Evolutionary conservation across 345 rosid genomes (phyloP).

Genomic region (Hibiscus trionum): DNA sequence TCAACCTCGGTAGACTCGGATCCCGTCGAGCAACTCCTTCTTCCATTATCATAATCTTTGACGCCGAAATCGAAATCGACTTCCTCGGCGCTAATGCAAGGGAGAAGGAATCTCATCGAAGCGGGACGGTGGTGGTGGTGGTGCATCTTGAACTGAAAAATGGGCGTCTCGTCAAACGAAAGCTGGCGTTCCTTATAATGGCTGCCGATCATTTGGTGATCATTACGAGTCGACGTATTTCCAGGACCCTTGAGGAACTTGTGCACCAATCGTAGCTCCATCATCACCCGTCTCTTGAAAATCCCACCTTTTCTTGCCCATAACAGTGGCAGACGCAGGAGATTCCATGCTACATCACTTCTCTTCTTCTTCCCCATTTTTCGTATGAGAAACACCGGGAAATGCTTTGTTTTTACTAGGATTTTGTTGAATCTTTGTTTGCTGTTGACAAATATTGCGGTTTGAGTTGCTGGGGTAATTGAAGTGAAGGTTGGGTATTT

Average conservation of each 20-base stretch:
- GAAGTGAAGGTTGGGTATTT: neutral
- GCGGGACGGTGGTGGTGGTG: neutral
- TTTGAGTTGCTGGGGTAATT: neutral
- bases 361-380: neutral
- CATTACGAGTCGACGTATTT: neutral
- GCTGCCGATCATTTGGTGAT: neutral
- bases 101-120: neutral
- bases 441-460: neutral
- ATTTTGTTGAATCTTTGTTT: neutral
- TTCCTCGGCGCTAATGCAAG: neutral
- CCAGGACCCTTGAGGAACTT: neutral
- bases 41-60: neutral
- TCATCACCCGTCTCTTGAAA: neutral
- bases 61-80: neutral
- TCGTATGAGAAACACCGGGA: neutral
- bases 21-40: neutral
- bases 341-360: neutral
- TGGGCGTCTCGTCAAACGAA: neutral
- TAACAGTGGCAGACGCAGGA: neutral
- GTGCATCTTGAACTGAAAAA: neutral
- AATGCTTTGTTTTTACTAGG: neutral
- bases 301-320: neutral
- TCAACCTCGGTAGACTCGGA: neutral
- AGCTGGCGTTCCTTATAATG: neutral
- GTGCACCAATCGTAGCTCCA: neutral